Evolutionary conservation across 73 alveolate genomes (phyloP).

Genomic region (Paramecium caudatum): DNA sequence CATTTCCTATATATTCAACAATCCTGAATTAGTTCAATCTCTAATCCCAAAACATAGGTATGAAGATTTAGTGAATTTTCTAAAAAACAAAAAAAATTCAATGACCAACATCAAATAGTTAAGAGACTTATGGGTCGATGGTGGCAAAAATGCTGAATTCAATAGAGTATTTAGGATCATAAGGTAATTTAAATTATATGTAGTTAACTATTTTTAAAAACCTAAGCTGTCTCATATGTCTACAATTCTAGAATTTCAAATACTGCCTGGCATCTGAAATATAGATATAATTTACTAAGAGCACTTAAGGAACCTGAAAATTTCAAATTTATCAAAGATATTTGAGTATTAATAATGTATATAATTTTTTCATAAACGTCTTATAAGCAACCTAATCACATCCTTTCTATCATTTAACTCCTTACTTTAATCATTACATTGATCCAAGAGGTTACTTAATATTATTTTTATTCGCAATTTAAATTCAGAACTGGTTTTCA

Average conservation of each 20-base stretch:
- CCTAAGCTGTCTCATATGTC: neutral
- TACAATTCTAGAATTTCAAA: conserved; percentile 21
- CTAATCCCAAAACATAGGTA: conserved; percentile 4
- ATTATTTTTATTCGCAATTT: too few relatives aligned
- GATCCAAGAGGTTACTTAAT: too few relatives aligned
- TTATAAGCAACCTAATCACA: neutral
- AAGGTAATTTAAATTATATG: neutral
- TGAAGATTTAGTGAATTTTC: conserved; percentile 47
- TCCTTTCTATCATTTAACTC: too few relatives aligned
- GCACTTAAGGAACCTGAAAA: neutral
- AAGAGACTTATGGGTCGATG: conserved; percentile 51
- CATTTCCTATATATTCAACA: conserved; percentile 62
- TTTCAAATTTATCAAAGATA: conserved; percentile 32
- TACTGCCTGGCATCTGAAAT: conserved; percentile 47
- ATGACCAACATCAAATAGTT: conserved; percentile 55
- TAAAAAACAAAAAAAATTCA: conserved; percentile 41
- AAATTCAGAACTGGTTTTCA: too few relatives aligned
- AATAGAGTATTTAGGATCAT: conserved; percentile 51
- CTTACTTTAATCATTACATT: too few relatives aligned
- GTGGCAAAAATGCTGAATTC: conserved; percentile 33
- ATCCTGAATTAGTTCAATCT: conserved; percentile 24
- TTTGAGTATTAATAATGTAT: neutral
- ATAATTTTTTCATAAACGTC: too few relatives aligned
- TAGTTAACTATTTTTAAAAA: neutral
- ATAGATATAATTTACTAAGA: neutral